Percentiles rank a stretch among this genome's conserved stretches.
These are phyloP conservation scores for Colletotrichum orbiculare DNA, from an alignment of 2,329 filamentous ascomycete species.

Conservation along the genomic window DNA sequence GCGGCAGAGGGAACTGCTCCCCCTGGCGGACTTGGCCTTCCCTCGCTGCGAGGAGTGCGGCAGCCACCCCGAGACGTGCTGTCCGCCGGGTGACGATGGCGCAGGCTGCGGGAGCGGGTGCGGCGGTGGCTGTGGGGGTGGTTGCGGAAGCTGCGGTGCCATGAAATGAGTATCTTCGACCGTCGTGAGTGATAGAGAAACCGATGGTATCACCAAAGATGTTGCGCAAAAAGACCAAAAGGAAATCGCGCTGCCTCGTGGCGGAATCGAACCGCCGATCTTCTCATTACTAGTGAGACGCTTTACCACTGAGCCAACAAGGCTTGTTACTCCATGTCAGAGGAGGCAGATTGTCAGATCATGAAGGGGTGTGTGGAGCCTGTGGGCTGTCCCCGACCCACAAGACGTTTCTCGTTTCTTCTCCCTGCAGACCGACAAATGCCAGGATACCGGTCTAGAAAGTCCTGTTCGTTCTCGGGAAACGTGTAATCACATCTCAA, in stretches of 20 bases:
- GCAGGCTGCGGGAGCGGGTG: conserved; percentile 30
- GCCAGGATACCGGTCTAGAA: background rate
- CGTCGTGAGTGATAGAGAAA: too few species aligned
- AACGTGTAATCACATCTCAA: background rate
- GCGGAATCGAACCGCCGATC: conserved; percentile 36
- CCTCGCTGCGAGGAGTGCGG: conserved; percentile 27
- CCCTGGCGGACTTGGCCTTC: conserved; percentile 19
- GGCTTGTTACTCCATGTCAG: background rate
- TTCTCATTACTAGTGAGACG: conserved; percentile 37
- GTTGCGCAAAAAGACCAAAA: background rate
- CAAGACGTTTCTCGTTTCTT: background rate
- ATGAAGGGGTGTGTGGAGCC: background rate
- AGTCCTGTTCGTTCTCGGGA: background rate
- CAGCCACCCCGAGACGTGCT: conserved; percentile 19
- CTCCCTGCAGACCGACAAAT: conserved; percentile 3
- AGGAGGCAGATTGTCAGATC: too few species aligned
- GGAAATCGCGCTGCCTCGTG: conserved; percentile 19
- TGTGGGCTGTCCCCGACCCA: conserved; percentile 15
- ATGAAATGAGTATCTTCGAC: conserved; percentile 16
- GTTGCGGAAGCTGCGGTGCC: conserved; percentile 18
- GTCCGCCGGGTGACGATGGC: conserved; percentile 17
- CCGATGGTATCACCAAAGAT: background rate
- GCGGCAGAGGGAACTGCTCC: conserved; percentile 7
- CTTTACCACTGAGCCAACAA: conserved; percentile 37
- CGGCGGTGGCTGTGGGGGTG: conserved; percentile 30